Percentiles rank a stretch among this genome's conserved stretches.
Conservation (phyloP, 768 basidiomycete species). For the Pulveroboletus ravenelii region DNA sequence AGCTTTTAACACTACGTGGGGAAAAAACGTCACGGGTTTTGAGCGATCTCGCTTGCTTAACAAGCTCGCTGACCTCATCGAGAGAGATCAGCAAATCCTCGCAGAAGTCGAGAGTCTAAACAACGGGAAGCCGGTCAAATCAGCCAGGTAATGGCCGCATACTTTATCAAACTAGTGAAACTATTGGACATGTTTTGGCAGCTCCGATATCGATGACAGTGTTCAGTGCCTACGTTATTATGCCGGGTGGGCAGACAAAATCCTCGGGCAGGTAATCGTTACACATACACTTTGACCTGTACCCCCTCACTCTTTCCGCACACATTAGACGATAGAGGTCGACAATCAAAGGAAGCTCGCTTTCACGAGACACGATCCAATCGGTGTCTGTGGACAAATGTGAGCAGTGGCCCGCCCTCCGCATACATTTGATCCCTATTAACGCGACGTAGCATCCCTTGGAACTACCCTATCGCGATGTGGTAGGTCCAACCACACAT, state of each 20-base stretch:
- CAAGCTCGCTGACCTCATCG: constrained; percentile 89
- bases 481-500: constrained; percentile 41
- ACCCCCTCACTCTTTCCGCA: constrained; percentile 4
- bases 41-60: constrained; percentile 77
- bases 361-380: constrained; percentile 84
- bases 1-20: constrained; percentile 86
- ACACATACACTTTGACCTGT: constrained; percentile 1
- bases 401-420: constrained; percentile 28
- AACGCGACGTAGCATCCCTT: constrained; percentile 60
- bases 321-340: constrained; percentile 64
- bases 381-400: constrained; percentile 96
- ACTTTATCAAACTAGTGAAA: constrained; percentile 25
- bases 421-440: constrained; percentile 7
- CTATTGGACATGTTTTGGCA: constrained; percentile 23
- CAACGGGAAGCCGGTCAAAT: constrained; percentile 81
- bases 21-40: constrained; percentile 79
- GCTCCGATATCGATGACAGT: constrained; percentile 76
- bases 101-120: constrained; percentile 84
- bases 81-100: constrained; percentile 74
- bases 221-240: constrained; percentile 83
- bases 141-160: constrained; percentile 41
- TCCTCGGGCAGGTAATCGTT: constrained; percentile 68
- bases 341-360: constrained; percentile 78
- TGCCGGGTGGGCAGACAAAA: constrained; percentile 95
- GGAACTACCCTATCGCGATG: constrained; percentile 92